A percentile compares a stretch with the other conserved stretches of the same genome.
Evolutionary conservation across 2,329 filamentous ascomycete genomes (phyloP).

Genomic region (Ascocoryne sarcoides): DNA sequence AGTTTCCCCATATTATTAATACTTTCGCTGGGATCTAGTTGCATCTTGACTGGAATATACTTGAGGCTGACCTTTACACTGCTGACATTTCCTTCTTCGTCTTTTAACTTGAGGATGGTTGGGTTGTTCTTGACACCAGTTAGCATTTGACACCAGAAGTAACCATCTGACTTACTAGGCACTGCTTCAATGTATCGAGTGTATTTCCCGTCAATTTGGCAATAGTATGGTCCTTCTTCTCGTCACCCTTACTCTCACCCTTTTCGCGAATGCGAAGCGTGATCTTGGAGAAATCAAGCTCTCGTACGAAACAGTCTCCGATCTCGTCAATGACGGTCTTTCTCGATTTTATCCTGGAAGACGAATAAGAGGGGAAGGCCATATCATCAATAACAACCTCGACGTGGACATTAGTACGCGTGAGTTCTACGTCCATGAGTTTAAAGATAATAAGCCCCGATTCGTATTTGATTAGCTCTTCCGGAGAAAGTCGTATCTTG

Average conservation of each 20-base stretch:
- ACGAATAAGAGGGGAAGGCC: slow-evolving; percentile 81
- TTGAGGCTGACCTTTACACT: slow-evolving; percentile 87
- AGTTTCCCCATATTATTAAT: slow-evolving; percentile 98
- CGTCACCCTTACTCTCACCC: slow-evolving; percentile 62
- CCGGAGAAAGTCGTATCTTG: slow-evolving; percentile 68
- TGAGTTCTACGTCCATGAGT: slow-evolving; percentile 79
- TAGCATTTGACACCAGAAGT: slow-evolving; percentile 4
- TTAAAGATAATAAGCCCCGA: slow-evolving; percentile 92
- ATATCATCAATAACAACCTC: slow-evolving; percentile 93
- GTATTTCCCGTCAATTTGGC: slow-evolving; percentile 81
- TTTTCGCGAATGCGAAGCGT: slow-evolving; percentile 82
- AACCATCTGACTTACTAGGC: slow-evolving; percentile 50
- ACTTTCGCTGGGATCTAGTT: slow-evolving; percentile 85
- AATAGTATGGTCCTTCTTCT: slow-evolving; percentile 56
- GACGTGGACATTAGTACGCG: slow-evolving; percentile 65
- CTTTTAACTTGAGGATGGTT: slow-evolving; percentile 70
- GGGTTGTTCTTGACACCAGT: slow-evolving; percentile 65
- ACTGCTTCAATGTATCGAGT: slow-evolving; percentile 77
- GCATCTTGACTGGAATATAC: slow-evolving; percentile 91
- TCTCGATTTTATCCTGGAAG: slow-evolving; percentile 62
- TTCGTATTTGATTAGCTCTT: slow-evolving; percentile 79
- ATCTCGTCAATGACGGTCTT: slow-evolving; percentile 78
- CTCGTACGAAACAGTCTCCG: slow-evolving; percentile 90
- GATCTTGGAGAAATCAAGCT: slow-evolving; percentile 92
- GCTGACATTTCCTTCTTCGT: slow-evolving; percentile 65